phyloP scores from a whole-genome alignment of 2,329 filamentous ascomycete species.

The Colletotrichum tabaci region DNA sequence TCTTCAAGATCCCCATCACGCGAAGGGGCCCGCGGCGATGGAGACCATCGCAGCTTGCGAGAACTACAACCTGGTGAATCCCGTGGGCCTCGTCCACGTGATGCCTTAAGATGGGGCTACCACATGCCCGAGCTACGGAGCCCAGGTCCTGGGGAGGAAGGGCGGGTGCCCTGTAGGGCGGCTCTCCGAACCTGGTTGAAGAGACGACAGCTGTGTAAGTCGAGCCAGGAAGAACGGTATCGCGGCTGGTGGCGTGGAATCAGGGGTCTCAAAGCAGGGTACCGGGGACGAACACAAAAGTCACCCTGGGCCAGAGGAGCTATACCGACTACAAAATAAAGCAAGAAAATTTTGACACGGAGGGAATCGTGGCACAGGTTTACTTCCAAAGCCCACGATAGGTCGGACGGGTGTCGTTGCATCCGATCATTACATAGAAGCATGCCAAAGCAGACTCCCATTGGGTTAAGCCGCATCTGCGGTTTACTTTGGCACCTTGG shows the following conservation, averaged over 20 bases:
- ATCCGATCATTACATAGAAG: too few relatives aligned
- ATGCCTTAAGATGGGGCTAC: too few relatives aligned
- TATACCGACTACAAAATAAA: neutral
- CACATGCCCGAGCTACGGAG: too few relatives aligned
- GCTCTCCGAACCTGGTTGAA: neutral
- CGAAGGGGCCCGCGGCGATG: too few relatives aligned
- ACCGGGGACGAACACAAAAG: neutral
- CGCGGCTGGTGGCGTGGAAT: neutral
- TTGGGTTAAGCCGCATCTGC: neutral
- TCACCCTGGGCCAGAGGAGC: neutral
- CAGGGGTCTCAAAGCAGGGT: neutral
- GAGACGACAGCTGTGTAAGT: neutral
- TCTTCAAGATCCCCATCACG: too few relatives aligned
- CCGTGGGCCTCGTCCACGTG: too few relatives aligned
- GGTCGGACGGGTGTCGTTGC: neutral
- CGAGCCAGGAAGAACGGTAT: neutral
- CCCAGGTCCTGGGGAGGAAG: neutral
- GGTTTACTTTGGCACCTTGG: neutral
- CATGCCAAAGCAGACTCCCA: neutral
- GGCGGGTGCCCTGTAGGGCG: neutral
- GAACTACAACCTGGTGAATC: too few relatives aligned
- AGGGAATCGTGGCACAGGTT: neutral
- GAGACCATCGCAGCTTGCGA: too few relatives aligned
- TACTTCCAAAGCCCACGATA: neutral
- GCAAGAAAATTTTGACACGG: neutral